Evolutionary conservation across 495 filamentous ascomycete genomes (phyloP).

Genomic region (Acidomyces sp.): DNA sequence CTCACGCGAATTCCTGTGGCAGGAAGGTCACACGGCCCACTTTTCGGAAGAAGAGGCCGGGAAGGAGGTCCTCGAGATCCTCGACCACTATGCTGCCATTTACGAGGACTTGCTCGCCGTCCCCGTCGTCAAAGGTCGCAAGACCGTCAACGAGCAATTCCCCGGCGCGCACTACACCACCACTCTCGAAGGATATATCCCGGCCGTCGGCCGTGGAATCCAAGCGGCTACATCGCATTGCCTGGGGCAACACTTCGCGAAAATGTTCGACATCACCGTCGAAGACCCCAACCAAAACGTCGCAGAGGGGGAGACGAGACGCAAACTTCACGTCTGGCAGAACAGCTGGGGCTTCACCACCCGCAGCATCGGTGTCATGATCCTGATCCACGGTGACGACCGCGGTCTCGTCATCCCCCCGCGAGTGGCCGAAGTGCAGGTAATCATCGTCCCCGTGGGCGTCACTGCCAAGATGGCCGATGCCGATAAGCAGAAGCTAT

Average conservation of each 20-base stretch:
- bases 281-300: slow-evolving; percentile 74
- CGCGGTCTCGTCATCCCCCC: slow-evolving; percentile 87
- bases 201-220: slow-evolving; percentile 86
- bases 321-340: slow-evolving; percentile 77
- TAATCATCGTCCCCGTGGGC: slow-evolving; percentile 83
- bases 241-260: slow-evolving; percentile 92
- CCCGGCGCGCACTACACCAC: slow-evolving; percentile 92
- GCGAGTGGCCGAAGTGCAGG: slow-evolving; percentile 71
- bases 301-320: slow-evolving; percentile 46
- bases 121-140: slow-evolving; percentile 78
- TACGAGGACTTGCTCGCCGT: slow-evolving; percentile 91
- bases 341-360: slow-evolving; percentile 98
- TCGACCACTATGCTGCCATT: slow-evolving; percentile 81
- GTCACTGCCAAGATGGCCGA: slow-evolving; percentile 72
- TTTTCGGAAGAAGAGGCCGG: slow-evolving; percentile 62
- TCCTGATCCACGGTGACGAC: slow-evolving; percentile 93
- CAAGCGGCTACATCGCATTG: slow-evolving; percentile 91
- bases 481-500: slow-evolving; percentile 58
- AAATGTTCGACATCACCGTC: slow-evolving; percentile 95
- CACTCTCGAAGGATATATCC: slow-evolving; percentile 89
- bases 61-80: slow-evolving; percentile 77
- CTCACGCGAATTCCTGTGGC: slow-evolving; percentile 92
- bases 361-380: slow-evolving; percentile 91
- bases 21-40: slow-evolving; percentile 95
- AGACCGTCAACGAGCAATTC: slow-evolving; percentile 94